A percentile compares a stretch with the other conserved stretches of the same genome.
These are phyloP conservation scores for Stromatinia cepivora DNA, from an alignment of 2,329 filamentous ascomycete genomes.

Conservation along the genomic window DNA sequence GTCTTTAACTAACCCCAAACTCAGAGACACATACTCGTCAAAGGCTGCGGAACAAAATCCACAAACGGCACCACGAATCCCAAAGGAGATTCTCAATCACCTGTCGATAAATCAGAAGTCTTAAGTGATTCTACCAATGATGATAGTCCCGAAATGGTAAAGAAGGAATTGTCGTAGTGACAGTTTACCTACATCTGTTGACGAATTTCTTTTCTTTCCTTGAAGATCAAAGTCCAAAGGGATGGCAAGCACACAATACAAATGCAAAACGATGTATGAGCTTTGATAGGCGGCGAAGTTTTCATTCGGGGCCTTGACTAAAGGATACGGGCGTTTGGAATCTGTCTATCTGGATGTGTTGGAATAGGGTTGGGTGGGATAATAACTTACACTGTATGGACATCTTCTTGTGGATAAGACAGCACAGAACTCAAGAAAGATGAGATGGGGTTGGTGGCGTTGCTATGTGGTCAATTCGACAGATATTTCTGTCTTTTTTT, in stretches of 20 bases:
- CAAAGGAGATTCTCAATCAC: slow-evolving; percentile 35
- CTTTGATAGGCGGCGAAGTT: not conserved
- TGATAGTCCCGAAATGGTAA: slow-evolving; percentile 34
- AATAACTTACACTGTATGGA: slow-evolving; percentile 7
- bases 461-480: not conserved
- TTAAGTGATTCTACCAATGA: slow-evolving; percentile 39
- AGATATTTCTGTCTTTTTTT: not conserved
- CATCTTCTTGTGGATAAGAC: slow-evolving; percentile 3
- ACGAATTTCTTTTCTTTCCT: not conserved
- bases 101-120: slow-evolving; percentile 37
- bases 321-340: slow-evolving; percentile 18
- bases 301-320: slow-evolving; percentile 9
- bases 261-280: not conserved
- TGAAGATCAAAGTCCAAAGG: not conserved
- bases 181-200: not conserved
- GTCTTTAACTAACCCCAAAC: slow-evolving; percentile 35
- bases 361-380: not conserved
- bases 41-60: slow-evolving; percentile 59
- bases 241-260: slow-evolving; percentile 1
- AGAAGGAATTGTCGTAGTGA: slow-evolving; percentile 33
- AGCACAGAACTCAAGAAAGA: slow-evolving; percentile 25
- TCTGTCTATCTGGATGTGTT: slow-evolving; percentile 1
- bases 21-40: slow-evolving; percentile 67
- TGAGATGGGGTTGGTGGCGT: slow-evolving; percentile 40
- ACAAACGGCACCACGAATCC: slow-evolving; percentile 28